Base-by-base conservation (phyloP, 1,139 yeast species). In the Magnusiomyces suaveolens region DNA sequence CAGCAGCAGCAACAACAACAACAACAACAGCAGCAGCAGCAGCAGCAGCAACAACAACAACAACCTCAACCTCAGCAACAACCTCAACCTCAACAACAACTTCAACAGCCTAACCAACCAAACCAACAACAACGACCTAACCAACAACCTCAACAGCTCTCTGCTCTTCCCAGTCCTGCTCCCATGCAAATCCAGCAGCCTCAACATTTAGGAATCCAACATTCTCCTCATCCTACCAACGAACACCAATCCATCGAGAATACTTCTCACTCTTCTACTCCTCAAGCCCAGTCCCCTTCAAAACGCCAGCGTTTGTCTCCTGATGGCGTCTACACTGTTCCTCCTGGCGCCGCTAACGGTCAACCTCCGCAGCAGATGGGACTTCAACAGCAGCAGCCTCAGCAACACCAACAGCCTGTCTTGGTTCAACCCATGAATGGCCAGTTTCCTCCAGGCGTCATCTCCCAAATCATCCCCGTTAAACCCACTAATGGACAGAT, bases 251-350 rank as follows among this genome's bases (percentile, higher is more conserved):
- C 10, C 18, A 25, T 24, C 6, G 25, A 44, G 12, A 24, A 44
- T 12, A 29, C 6, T 29, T 57, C 64, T 18, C 66, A 63, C 48
- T 62, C 67, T 1, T 67, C 68, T 25, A 62, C 66, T 18, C 65
- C 65, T 24, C 65, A 63, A 46, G 58, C 57, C 6, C 57, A 57
- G 6, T 69, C 72, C 12, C 72, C 73, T 1, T 62, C 71, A 16
- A 70, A 70, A 54, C 64, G 73, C 4, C 72, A 66, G 55, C 63
- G 72, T 10, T 59, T 70, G 18, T 68, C 72, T 16, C 73, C 73
- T 1, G 73, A 70, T 39, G 70, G 71, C 10, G 59, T 65, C 8
- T 66, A 64, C 54, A 36, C 50, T 24, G 50, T 56, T 18, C 43
- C 59, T n/a, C 58, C 56, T 20, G 52, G 49, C 12, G 33, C 43